Evolutionary conservation across 169 alveolate species (phyloP).

Genomic region (Hammondia hammondi): DNA sequence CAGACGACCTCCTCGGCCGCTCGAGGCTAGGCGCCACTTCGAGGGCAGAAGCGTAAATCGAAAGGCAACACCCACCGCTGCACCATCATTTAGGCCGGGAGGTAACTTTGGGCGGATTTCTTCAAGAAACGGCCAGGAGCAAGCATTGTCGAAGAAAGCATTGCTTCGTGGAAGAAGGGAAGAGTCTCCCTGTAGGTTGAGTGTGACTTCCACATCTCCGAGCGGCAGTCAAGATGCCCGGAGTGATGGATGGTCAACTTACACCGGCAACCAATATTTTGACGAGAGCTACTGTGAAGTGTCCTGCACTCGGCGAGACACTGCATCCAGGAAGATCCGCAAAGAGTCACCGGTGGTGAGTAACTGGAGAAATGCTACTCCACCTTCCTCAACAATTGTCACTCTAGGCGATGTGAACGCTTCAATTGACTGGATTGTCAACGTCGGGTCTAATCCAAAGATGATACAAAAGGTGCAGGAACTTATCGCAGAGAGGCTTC

Average conservation of each 20-base stretch:
- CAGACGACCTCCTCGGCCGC: background rate
- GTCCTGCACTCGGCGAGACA: background rate
- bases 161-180: background rate
- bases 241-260: background rate
- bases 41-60: background rate
- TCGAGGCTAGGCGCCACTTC: background rate
- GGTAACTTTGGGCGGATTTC: too few species aligned
- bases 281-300: background rate
- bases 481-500: background rate
- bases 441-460: background rate
- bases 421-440: conserved; percentile 37
- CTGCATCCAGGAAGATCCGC: background rate
- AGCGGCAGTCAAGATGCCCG: background rate
- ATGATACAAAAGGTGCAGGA: background rate
- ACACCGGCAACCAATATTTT: background rate
- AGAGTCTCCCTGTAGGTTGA: background rate
- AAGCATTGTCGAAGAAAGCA: background rate
- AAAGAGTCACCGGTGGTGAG: background rate
- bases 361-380: background rate
- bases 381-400: background rate
- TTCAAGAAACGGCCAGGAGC: background rate
- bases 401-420: background rate
- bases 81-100: background rate
- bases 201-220: background rate
- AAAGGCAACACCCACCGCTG: background rate